Percentiles rank a stretch among this genome's conserved stretches.
phyloP scores from a whole-genome alignment of 2,329 filamentous ascomycete genomes.

The Aspergillus chevalieri region DNA sequence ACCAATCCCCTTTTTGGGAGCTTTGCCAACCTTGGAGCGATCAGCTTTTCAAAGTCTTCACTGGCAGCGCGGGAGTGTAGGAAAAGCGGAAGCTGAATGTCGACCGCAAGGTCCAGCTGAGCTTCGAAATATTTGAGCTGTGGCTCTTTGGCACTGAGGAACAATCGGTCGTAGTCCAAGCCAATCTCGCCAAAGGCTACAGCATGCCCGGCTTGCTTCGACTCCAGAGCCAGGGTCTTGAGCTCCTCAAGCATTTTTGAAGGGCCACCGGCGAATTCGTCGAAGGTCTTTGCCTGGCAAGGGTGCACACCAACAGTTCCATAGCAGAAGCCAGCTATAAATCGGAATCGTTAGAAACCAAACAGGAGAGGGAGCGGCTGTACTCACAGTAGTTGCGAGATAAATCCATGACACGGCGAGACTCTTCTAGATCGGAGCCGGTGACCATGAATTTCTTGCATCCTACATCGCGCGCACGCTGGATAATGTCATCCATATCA shows the following conservation, averaged over 20 bases:
- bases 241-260: conserved; percentile 51
- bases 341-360: conserved; percentile 6
- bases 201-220: conserved; percentile 55
- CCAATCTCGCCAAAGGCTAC: conserved; percentile 90
- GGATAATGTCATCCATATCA: conserved; percentile 59
- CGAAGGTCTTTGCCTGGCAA: conserved; percentile 76
- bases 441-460: conserved; percentile 90
- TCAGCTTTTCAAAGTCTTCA: conserved; percentile 69
- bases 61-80: conserved; percentile 86
- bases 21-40: conserved; percentile 58
- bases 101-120: conserved; percentile 72
- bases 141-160: conserved; percentile 68
- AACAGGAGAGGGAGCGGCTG: conserved; percentile 7
- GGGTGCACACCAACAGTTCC: conserved; percentile 92
- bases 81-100: conserved; percentile 78
- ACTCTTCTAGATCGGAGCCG: conserved; percentile 77
- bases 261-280: conserved; percentile 47
- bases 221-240: conserved; percentile 56
- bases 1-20: conserved; percentile 76
- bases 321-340: conserved; percentile 70
- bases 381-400: conserved; percentile 66
- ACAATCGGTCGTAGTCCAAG: conserved; percentile 89
- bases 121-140: conserved; percentile 80
- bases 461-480: conserved; percentile 68
- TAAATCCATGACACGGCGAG: conserved; percentile 65